A percentile compares a stretch with the other conserved stretches of the same genome.
These are phyloP conservation scores for Mycena maculata DNA, from an alignment of 768 basidiomycete genomes.

Conservation along the genomic window DNA sequence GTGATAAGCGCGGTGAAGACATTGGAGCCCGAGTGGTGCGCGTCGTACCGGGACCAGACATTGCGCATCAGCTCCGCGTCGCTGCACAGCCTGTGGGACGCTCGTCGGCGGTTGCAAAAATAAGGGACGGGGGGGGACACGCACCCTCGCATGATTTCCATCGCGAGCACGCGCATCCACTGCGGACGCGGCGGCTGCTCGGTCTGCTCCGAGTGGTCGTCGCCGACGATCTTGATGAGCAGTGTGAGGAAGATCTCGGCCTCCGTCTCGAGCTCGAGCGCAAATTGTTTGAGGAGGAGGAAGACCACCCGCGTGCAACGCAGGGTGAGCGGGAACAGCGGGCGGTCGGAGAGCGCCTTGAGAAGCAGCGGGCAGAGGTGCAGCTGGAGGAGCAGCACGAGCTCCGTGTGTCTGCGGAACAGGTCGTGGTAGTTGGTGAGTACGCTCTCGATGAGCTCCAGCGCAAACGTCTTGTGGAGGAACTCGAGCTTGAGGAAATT, in stretches of 20 bases:
- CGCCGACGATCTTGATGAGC: conserved; percentile 71
- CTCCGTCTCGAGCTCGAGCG: conserved; percentile 81
- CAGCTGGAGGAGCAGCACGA: conserved; percentile 87
- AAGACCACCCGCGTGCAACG: conserved; percentile 95
- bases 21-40: conserved; percentile 68
- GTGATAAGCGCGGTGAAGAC: conserved; percentile 84
- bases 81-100: conserved; percentile 68
- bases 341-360: conserved; percentile 84
- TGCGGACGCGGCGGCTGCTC: conserved; percentile 61
- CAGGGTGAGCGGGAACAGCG: conserved; percentile 87
- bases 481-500: conserved; percentile 84
- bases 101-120: neutral
- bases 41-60: conserved; percentile 85
- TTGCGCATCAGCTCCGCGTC: conserved; percentile 83
- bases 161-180: conserved; percentile 92
- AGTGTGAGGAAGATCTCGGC: conserved; percentile 88
- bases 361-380: conserved; percentile 92
- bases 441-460: conserved; percentile 98
- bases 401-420: conserved; percentile 86
- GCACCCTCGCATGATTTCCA: conserved; percentile 93
- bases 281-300: conserved; percentile 92
- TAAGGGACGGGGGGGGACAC: conserved; percentile 27
- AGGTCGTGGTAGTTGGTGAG: conserved; percentile 91
- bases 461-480: conserved; percentile 91
- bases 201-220: conserved; percentile 55